Base-by-base conservation (phyloP, 192 early-diverging fungal genomes). In the Haplosporangium gracile region DNA sequence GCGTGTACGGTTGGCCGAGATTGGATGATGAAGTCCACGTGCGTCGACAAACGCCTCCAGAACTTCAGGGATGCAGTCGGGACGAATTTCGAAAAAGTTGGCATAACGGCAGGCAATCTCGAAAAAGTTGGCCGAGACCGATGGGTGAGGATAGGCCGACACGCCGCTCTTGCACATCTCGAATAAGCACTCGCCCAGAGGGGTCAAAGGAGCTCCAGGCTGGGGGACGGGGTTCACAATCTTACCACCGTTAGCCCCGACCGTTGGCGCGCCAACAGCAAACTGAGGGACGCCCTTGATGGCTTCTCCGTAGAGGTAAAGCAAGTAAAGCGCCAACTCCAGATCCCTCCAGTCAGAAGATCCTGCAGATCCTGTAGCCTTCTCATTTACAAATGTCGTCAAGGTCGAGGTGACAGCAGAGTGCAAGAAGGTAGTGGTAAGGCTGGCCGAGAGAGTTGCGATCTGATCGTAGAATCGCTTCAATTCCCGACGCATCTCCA, bases 381-480 rank as follows among this genome's bases (percentile, higher is more conserved):
- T 72, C 26, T 91, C 88, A n/a, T 87, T 90, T n/a, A 77, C 82
- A 81, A 92, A 93, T 36, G 90, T 91, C n/a, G 92, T 92, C 60
- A 96, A 89, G 0, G 92, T 95, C 2, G 80, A 87, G 26, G 89
- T 89, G 1, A 97, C 90, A n/a, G 91, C 89, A 39, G 93, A 91
- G 65, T 91, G 91, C 39, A 95, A 73, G 79, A 91, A 93, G 15
- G 83, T 49, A 24, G 93, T 88, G 76, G 92, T 95, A 32, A 95
- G 72, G 20, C 90, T 87, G 32, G 89, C 82, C 72, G 95, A 93
- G 49, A 98, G 95, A 24, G 90, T 77, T 0, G 92, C 93, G 75
- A 98, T 94, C 51, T 95, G 92, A 39, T 97, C 97, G 42, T 93
- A 92, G 78, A 95, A 95, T 32, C 90, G 88, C 63, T 93, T 92